Base-by-base conservation (phyloP, 2,329 filamentous ascomycete genomes). In the Paecilomyces fulvus region DNA sequence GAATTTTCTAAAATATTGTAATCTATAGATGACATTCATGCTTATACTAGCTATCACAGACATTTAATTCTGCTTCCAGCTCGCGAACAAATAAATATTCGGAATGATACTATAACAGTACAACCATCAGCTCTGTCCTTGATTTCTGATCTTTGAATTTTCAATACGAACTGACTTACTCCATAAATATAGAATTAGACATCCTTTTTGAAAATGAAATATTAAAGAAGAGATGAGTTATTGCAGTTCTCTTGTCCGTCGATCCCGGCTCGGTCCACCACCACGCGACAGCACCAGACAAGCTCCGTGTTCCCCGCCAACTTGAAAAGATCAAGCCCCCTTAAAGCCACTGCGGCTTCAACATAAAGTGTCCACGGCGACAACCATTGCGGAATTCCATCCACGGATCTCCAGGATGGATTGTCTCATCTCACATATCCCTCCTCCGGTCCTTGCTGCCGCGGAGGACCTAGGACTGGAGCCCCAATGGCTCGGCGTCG, bases 401-500 rank as follows among this genome's bases (percentile, higher is more conserved):
- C 21, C 48, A 4, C 25, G 48, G 25, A n/a, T 8, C 48, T n/a
- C n/a, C 25, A 23, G 21, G 48, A 49, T 49, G 48, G 48, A 49
- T 49, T 28, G 25, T 49, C 6, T 49, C 20, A 9, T 20, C 11
- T 23, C 48, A 3, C 25, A 12, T 12, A 49, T 56, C 2, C 66
- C 66, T 11, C 61, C 61, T 7, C 57, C 53, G 9, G 21, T 70
- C 23, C 62, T 58, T 31, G 56, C 61, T 12, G 20, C 66, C 50
- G 49, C 63, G 25, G 61, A 60, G 23, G 57, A 56, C 3, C 59
- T 67, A 20, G 56, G 54, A 3, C 55, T 59, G 11, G 61, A 70
- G 31, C 51, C 58, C 10, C 64, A 62, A 43, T 53, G 60, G 54
- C 56, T 69, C 30, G 63, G 62, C 20, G 57, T 67, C 60, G 64